phyloP scores from a whole-genome alignment of 257 asterid genomes.

The Scutellaria galericulata region DNA sequence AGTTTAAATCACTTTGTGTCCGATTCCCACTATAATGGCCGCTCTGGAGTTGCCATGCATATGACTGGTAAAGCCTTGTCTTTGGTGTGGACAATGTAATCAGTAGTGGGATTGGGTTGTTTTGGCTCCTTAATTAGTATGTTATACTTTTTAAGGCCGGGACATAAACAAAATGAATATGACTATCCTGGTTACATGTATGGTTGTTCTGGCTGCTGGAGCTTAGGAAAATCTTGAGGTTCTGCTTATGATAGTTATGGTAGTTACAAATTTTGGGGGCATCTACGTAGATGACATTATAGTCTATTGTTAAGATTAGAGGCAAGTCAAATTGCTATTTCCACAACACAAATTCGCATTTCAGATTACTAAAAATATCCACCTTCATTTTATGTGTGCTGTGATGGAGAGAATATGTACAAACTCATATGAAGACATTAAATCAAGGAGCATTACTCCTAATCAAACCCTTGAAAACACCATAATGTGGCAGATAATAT shows the following conservation, averaged over 20 bases:
- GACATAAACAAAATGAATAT: constrained; percentile 8
- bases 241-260: constrained; percentile 16
- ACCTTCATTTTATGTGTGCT: constrained; percentile 29
- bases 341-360: constrained; percentile 22
- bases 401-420: constrained; percentile 22
- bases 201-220: constrained; percentile 17
- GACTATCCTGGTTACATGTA: not conserved
- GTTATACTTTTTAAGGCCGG: constrained; percentile 15
- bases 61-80: constrained; percentile 19
- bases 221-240: constrained; percentile 19
- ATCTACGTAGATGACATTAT: constrained; percentile 6
- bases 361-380: constrained; percentile 25
- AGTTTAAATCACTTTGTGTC: not conserved
- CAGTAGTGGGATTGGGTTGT: constrained; percentile 3
- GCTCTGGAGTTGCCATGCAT: constrained; percentile 16
- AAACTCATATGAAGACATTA: constrained; percentile 6
- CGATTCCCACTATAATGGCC: constrained; percentile 8
- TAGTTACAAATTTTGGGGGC: constrained; percentile 25
- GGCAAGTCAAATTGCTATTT: constrained; percentile 18
- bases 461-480: not conserved
- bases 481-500: constrained; percentile 20
- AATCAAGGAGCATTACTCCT: not conserved
- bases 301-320: constrained; percentile 22
- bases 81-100: constrained; percentile 19
- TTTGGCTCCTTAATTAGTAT: not conserved